Evolutionary conservation across 495 filamentous ascomycete genomes (phyloP), one percentile per base, ranked within the genome.

Genomic region (Neurospora sp.): DNA sequence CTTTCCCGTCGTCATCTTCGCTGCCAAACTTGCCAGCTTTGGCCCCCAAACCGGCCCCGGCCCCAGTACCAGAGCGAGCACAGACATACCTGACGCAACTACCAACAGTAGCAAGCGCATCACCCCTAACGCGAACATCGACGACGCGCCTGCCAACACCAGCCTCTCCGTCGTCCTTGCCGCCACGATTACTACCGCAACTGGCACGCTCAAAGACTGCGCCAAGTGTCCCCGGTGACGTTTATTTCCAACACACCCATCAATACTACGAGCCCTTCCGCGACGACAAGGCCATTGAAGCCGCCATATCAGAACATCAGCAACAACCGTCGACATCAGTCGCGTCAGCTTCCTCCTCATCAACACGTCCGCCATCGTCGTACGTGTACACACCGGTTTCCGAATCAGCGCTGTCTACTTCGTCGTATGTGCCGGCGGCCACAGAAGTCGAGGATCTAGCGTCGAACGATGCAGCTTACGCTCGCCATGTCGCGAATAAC

Each of bases 401-500:
- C 53, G 53, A 31, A 65, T 65, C 53, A 37, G 53, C 14, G 27
- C 14, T 8, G 53, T 65, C 53, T 16, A 35, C 53, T 65, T 65
- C 14, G 27, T 65, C 27, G 27, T 65, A 35, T 65, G 12, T 65
- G 53, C 27, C 53, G 53, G 53, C 53, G 6, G 27, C 27, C 12
- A 65, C 53, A 17, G 53, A 35, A 35, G 27, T 35, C 53, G 27
- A 65, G 7, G 53, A 37, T 16, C 6, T 37, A 37, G 12, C 27
- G 3, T 3, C 53, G 8, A 65, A 71, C 7, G 10, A 20, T 8
- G 1, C 53, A 35, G 22, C 38, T 42, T 72, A 69, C 20, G 71
- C 71, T 3, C 71, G 71, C 10, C 59, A 72, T 40, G 71, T 72
- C 38, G 71, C 71, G n/a, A 38, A 72, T 4, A 68, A 72, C 3